Conservation (phyloP, 768 basidiomycete species). For the Trametes sanguinea region DNA sequence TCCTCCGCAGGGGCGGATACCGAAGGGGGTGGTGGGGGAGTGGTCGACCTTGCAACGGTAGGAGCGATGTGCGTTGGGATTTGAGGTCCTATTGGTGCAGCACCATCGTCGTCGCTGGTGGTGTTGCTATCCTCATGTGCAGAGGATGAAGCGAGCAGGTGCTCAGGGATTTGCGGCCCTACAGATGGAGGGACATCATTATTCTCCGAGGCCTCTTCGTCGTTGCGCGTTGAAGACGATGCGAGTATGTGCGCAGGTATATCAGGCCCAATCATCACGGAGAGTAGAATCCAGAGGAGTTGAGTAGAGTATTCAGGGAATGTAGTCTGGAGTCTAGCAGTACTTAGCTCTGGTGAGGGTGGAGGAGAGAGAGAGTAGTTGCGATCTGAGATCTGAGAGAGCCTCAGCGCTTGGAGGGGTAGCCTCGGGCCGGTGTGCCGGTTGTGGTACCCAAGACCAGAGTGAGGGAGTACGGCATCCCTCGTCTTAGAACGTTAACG, state of each 20-base stretch:
- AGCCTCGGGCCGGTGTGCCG: too few relatives aligned
- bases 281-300: background rate
- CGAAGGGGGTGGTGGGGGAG: background rate
- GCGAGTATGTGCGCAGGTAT: slow-evolving; percentile 27
- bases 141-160: slow-evolving; percentile 1
- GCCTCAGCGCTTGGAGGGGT: too few relatives aligned
- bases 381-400: too few relatives aligned
- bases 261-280: slow-evolving; percentile 31
- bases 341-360: too few relatives aligned
- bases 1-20: slow-evolving; percentile 28
- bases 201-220: slow-evolving; percentile 1
- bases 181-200: slow-evolving; percentile 22
- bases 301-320: too few relatives aligned
- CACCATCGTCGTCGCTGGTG: slow-evolving; percentile 13
- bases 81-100: slow-evolving; percentile 27
- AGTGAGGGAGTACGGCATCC: too few relatives aligned
- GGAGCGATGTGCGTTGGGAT: slow-evolving; percentile 20
- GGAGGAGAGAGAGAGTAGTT: too few relatives aligned
- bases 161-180: slow-evolving; percentile 30
- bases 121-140: background rate
- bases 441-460: too few relatives aligned
- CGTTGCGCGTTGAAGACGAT: background rate
- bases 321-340: too few relatives aligned
- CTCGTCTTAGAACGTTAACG: too few relatives aligned
- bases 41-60: slow-evolving; percentile 17